Percentiles rank a stretch among this genome's conserved stretches.
Conservation (phyloP, 495 filamentous ascomycete species). For the Aspergillus indologenus region DNA sequence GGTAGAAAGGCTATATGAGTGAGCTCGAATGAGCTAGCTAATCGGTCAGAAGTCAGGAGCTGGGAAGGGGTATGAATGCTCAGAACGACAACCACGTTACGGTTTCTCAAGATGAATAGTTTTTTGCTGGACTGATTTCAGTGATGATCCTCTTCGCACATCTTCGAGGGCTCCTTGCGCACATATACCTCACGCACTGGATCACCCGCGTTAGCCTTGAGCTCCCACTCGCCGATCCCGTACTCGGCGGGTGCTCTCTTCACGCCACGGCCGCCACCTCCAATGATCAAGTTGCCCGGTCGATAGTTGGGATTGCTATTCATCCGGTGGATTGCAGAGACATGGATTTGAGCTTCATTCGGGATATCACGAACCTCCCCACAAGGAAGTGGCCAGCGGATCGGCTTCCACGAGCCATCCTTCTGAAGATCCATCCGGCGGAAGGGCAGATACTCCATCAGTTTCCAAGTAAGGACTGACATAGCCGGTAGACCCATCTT, state of each 20-base stretch:
- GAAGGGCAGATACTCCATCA: conserved; percentile 87
- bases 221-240: conserved; percentile 74
- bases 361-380: conserved; percentile 84
- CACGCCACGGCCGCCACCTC: conserved; percentile 73
- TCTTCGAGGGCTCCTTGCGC: conserved; percentile 32
- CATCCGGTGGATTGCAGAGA: conserved; percentile 73
- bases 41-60: not conserved
- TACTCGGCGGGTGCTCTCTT: conserved; percentile 55
- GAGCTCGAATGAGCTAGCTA: not conserved
- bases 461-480: conserved; percentile 69
- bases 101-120: not conserved
- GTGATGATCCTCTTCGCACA: conserved; percentile 17
- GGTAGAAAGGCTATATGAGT: not conserved
- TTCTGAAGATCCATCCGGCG: conserved; percentile 73
- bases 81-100: not conserved
- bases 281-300: conserved; percentile 78
- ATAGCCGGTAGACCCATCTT: conserved; percentile 55
- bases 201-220: conserved; percentile 60
- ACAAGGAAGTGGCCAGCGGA: conserved; percentile 74
- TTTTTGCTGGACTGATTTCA: not conserved
- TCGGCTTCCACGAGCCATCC: conserved; percentile 78
- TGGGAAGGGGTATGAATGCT: not conserved
- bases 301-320: conserved; percentile 60
- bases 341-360: conserved; percentile 64
- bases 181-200: conserved; percentile 62